These are phyloP conservation scores for Marasmius sp. DNA, from an alignment of 1,284 basidiomycete genomes.

Conservation along the genomic window DNA sequence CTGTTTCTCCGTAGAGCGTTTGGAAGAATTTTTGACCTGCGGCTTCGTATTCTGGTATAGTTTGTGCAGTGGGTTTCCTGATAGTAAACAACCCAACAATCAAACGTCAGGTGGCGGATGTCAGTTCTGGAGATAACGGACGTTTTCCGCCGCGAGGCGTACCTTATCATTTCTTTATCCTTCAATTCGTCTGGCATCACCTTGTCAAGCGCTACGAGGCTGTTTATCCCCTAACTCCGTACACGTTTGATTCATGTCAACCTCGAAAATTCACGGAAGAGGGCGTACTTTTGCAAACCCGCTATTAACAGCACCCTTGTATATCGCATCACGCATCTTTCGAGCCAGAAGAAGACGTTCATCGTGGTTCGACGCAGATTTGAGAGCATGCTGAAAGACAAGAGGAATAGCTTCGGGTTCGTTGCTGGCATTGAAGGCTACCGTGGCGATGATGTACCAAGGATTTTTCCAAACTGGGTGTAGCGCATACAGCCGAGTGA, in stretches of 20 bases:
- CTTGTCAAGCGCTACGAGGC: conserved; percentile 38
- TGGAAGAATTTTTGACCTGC: conserved; percentile 7
- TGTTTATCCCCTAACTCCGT: conserved; percentile 42
- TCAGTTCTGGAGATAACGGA: background rate
- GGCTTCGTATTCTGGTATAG: conserved; percentile 6
- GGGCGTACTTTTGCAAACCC: conserved; percentile 50
- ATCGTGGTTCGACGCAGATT: conserved; percentile 23
- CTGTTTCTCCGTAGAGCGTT: conserved; percentile 15
- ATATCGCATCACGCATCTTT: conserved; percentile 53
- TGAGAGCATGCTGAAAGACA: conserved; percentile 48
- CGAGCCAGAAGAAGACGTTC: conserved; percentile 41
- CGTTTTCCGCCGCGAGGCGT: conserved; percentile 1
- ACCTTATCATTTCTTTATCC: conserved; percentile 40
- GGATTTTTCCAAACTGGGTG: conserved; percentile 31
- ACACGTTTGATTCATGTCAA: background rate
- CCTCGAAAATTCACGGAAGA: conserved; percentile 9
- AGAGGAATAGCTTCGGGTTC: conserved; percentile 52
- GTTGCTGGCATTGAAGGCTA: conserved; percentile 56
- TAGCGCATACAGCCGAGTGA: background rate
- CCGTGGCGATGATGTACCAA: conserved; percentile 57
- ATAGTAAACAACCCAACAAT: background rate
- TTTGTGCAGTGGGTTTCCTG: conserved; percentile 4
- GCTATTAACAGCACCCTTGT: conserved; percentile 53
- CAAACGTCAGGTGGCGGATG: background rate
- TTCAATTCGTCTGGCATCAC: conserved; percentile 40